Evolutionary conservation across 345 rosid species (phyloP).

Genomic region (Moricandia moricandioides): DNA sequence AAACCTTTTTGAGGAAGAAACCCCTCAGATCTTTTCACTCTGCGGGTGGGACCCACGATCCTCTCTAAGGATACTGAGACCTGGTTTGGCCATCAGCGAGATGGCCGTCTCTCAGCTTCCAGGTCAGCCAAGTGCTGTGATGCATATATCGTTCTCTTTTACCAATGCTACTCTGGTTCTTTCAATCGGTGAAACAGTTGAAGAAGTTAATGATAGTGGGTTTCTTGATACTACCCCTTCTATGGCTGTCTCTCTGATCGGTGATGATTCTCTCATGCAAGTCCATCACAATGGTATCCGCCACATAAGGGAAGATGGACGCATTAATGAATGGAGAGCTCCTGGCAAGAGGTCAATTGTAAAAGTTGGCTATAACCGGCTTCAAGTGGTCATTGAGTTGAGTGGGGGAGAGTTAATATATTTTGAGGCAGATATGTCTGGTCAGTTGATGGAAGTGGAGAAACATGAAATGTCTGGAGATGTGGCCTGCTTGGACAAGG

Average conservation of each 20-base stretch:
- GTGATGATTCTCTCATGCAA: slow-evolving; percentile 98
- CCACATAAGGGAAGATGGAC: slow-evolving; percentile 97
- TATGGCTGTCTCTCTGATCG: slow-evolving; percentile 78
- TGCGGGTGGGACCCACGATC: slow-evolving; percentile 99
- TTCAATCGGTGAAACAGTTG: slow-evolving; percentile 97
- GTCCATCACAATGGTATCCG: slow-evolving; percentile 96
- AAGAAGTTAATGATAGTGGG: slow-evolving; percentile 96
- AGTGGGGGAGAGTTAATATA: slow-evolving; percentile 98
- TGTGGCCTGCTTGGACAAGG: slow-evolving; percentile 99
- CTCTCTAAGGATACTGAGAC: slow-evolving; percentile 81
- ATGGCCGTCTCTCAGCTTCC: slow-evolving; percentile 99
- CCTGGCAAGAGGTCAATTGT: slow-evolving; percentile 98
- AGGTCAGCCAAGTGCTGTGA: slow-evolving; percentile 97
- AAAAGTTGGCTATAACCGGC: slow-evolving; percentile 93
- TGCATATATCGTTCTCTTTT: slow-evolving; percentile 92
- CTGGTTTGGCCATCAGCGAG: slow-evolving; percentile 93
- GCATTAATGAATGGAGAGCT: slow-evolving; percentile 96
- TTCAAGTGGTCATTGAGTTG: slow-evolving; percentile 92
- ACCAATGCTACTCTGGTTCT: slow-evolving; percentile 95
- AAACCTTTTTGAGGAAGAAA: slow-evolving; percentile 95
- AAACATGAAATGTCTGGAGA: slow-evolving; percentile 99
- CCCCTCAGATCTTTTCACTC: slow-evolving; percentile 85
- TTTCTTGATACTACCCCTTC: slow-evolving; percentile 97
- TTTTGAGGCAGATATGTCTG: slow-evolving; percentile 94
- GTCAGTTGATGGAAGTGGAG: slow-evolving; percentile 97